phyloP scores from a whole-genome alignment of 139 green algal species.

The Tetratostichococcus sp. region DNA sequence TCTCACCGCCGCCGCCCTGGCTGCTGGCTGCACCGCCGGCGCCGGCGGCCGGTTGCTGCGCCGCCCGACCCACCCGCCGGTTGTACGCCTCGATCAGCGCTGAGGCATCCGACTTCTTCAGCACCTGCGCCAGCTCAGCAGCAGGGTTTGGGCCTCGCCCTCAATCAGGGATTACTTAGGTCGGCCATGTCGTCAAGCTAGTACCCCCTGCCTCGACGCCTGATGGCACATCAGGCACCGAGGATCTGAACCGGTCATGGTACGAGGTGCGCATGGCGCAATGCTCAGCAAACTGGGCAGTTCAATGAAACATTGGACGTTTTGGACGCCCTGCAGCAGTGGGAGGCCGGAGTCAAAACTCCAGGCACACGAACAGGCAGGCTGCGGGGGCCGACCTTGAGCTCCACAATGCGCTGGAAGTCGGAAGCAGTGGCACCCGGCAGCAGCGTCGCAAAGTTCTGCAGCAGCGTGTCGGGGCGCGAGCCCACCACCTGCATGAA shows the following conservation, averaged over 20 bases:
- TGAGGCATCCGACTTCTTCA: constrained; percentile 30
- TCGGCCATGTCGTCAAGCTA: no score
- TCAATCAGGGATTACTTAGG: no score
- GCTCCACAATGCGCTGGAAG: constrained; percentile 68
- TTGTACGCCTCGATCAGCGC: constrained; percentile 21
- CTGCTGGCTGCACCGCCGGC: not conserved
- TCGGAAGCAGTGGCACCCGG: constrained; percentile 45
- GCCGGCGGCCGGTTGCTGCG: constrained; percentile 1
- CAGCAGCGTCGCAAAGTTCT: constrained; percentile 73
- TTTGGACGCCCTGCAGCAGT: no score
- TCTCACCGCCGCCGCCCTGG: no score
- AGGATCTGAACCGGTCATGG: no score
- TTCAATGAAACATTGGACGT: no score
- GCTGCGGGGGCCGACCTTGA: constrained; percentile 47
- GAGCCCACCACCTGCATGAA: constrained; percentile 44
- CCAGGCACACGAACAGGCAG: not conserved
- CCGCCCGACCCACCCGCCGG: constrained; percentile 8
- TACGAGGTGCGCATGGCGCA: no score
- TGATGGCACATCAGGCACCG: no score
- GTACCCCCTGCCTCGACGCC: no score
- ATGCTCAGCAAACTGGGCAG: no score
- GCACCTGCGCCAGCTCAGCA: constrained; percentile 5
- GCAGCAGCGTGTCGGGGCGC: constrained; percentile 55
- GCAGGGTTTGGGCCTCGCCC: no score
- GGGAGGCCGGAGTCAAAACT: no score